phyloP scores from a whole-genome alignment of 2,329 filamentous ascomycete species.

The Zymoseptoria crescenta region DNA sequence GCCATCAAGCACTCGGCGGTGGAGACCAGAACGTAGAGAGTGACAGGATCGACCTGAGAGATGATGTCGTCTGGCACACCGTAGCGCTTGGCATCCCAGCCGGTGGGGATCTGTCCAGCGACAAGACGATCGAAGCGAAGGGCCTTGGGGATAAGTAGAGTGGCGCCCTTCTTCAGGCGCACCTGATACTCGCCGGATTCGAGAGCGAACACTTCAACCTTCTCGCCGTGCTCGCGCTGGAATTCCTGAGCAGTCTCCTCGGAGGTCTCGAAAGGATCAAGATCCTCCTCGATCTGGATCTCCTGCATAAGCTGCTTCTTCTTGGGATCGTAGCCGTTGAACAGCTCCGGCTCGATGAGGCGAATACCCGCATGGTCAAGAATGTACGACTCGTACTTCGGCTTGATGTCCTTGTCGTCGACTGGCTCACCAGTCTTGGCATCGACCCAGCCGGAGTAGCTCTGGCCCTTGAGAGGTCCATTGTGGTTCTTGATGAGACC shows the following conservation, averaged over 20 bases:
- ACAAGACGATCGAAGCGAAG: constrained; percentile 95
- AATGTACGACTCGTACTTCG: constrained; percentile 95
- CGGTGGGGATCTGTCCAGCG: constrained; percentile 91
- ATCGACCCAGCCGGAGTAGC: constrained; percentile 95
- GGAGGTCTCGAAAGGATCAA: constrained; percentile 93
- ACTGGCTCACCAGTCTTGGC: constrained; percentile 89
- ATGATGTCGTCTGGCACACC: constrained; percentile 97
- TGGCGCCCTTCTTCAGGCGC: constrained; percentile 89
- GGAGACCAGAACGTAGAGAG: constrained; percentile 87
- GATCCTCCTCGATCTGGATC: constrained; percentile 92
- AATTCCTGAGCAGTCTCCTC: constrained; percentile 98
- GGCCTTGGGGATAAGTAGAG: constrained; percentile 92
- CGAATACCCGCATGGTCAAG: constrained; percentile 96
- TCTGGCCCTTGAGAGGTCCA: constrained; percentile 87
- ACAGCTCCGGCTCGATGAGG: constrained; percentile 93
- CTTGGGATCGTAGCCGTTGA: constrained; percentile 93
- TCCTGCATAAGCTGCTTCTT: constrained; percentile 98
- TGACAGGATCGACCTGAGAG: constrained; percentile 92
- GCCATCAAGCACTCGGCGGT: constrained; percentile 86
- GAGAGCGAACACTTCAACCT: constrained; percentile 95
- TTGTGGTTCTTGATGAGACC: constrained; percentile 99
- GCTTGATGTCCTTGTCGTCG: constrained; percentile 95
- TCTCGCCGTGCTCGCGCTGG: constrained; percentile 92
- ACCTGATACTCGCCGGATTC: constrained; percentile 89
- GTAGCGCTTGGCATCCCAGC: constrained; percentile 94